Evolutionary conservation across 768 basidiomycete genomes (phyloP).

Genomic region (Pilatotrama ljubarskyi): DNA sequence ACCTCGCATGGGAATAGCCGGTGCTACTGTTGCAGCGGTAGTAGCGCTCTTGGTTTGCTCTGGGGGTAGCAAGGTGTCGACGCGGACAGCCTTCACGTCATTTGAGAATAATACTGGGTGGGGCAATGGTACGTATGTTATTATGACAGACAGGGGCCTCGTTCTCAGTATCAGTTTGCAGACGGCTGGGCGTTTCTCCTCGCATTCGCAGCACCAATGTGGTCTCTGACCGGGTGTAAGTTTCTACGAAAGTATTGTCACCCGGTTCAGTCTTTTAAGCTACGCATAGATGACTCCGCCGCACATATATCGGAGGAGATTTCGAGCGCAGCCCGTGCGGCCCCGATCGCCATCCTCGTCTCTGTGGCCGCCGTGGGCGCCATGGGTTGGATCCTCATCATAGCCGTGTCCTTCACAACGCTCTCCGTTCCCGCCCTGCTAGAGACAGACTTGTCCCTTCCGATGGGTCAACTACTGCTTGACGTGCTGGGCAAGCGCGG

Average conservation of each 20-base stretch:
- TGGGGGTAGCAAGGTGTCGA: conserved; percentile 54
- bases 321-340: conserved; percentile 58
- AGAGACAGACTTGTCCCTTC: conserved; percentile 51
- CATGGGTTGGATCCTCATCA: conserved; percentile 62
- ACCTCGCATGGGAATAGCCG: conserved; percentile 40
- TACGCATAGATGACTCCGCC: conserved; percentile 65
- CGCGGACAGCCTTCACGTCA: conserved; percentile 63
- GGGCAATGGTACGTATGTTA: conserved; percentile 48
- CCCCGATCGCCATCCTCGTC: conserved; percentile 68
- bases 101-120: conserved; percentile 74
- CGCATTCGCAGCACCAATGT: conserved; percentile 75
- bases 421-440: conserved; percentile 53
- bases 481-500: conserved; percentile 65
- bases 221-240: conserved; percentile 76
- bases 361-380: conserved; percentile 57
- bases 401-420: conserved; percentile 64
- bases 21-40: conserved; percentile 64
- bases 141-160: too few species aligned
- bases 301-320: conserved; percentile 78
- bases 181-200: conserved; percentile 75
- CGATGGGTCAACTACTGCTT: conserved; percentile 71
- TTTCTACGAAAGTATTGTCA: neutral
- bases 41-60: conserved; percentile 58
- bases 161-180: too few species aligned
- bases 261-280: neutral